A percentile compares a stretch with the other conserved stretches of the same genome.
These are phyloP conservation scores for Komagataella populi DNA, from an alignment of 805 yeast species.

Conservation along the genomic window DNA sequence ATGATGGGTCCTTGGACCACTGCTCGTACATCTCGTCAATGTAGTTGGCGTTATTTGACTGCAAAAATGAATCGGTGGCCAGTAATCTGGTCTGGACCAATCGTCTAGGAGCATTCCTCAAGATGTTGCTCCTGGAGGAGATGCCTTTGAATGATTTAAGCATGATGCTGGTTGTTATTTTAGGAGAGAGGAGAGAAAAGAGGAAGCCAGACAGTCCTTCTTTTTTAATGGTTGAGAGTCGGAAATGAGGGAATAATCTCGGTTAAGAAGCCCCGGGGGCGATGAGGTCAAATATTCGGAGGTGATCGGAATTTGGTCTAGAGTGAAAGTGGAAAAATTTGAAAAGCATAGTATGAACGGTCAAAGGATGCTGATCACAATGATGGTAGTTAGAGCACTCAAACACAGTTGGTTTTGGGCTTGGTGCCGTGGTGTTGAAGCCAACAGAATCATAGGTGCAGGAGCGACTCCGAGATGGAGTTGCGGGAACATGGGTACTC, in stretches of 20 bases:
- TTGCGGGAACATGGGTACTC: not conserved
- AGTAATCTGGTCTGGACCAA: conserved; percentile 7
- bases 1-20: conserved; percentile 80
- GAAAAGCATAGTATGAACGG: not conserved
- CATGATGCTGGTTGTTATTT: not conserved
- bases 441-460: not conserved
- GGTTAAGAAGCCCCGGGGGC: not conserved
- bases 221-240: not conserved
- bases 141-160: not conserved
- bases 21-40: conserved; percentile 97
- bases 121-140: not conserved
- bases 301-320: not conserved
- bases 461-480: not conserved
- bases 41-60: conserved; percentile 76
- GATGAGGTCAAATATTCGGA: not conserved
- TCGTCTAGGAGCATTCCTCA: not conserved
- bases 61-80: conserved; percentile 63
- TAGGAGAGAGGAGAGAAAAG: not conserved
- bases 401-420: not conserved
- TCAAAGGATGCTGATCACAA: not conserved
- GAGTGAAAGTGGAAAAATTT: not conserved
- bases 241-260: not conserved
- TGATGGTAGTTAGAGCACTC: not conserved
- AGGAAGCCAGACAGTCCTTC: not conserved
- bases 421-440: not conserved